Evolutionary conservation across 2,329 filamentous ascomycete genomes (phyloP).

Genomic region (Penicillium sp.): DNA sequence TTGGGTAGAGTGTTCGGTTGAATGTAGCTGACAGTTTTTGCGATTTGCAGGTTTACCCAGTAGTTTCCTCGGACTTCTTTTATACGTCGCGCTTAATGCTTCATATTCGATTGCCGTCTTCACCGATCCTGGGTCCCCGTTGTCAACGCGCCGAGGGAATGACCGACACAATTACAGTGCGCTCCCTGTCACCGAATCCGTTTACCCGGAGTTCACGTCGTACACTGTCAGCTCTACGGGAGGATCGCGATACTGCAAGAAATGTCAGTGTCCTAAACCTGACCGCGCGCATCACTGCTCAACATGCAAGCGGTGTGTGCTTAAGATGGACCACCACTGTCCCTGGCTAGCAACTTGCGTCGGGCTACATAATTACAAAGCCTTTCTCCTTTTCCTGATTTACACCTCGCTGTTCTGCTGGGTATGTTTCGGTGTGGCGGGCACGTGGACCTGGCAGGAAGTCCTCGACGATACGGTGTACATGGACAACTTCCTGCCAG

Average conservation of each 20-base stretch:
- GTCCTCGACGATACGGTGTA: conserved; percentile 70
- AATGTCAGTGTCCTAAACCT: conserved; percentile 91
- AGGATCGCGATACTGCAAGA: conserved; percentile 89
- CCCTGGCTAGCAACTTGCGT: conserved; percentile 97
- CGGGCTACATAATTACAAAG: conserved; percentile 91
- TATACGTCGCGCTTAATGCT: conserved; percentile 81
- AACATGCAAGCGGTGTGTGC: conserved; percentile 86
- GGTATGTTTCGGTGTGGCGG: conserved; percentile 74
- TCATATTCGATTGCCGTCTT: conserved; percentile 93
- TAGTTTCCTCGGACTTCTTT: conserved; percentile 64
- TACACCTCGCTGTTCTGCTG: conserved; percentile 88
- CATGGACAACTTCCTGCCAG: conserved; percentile 74
- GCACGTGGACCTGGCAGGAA: conserved; percentile 81
- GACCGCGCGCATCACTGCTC: conserved; percentile 97
- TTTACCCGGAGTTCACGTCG: conserved; percentile 63
- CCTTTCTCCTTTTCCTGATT: conserved; percentile 86
- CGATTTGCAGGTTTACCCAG: conserved; percentile 38
- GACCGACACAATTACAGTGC: conserved; percentile 64
- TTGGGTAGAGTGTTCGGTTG: background rate
- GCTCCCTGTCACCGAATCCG: conserved; percentile 71
- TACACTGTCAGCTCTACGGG: conserved; percentile 93
- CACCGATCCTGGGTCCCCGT: conserved; percentile 75
- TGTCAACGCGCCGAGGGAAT: conserved; percentile 33
- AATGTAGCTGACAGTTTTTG: background rate
- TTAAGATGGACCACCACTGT: conserved; percentile 99